These are phyloP conservation scores for Cyclotella sp. DNA, from an alignment of 108 stramenopile species.

Conservation along the genomic window DNA sequence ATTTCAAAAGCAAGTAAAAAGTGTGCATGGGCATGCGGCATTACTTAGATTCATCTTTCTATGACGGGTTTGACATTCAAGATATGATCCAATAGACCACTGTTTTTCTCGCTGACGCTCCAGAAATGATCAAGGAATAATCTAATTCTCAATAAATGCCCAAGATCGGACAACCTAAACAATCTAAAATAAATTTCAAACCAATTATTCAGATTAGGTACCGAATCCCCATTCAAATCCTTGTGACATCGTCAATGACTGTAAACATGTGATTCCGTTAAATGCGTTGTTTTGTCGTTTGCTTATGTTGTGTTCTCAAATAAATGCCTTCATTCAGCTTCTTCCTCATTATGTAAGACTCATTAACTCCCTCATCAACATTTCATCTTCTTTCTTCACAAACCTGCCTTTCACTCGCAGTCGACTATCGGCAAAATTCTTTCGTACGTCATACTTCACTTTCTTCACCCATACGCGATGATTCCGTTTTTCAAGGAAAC, in stretches of 20 bases:
- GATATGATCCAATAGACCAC: not conserved
- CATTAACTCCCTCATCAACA: conserved; percentile 93
- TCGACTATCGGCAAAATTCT: conserved; percentile 98
- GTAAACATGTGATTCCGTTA: not conserved
- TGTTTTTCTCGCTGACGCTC: too few relatives aligned
- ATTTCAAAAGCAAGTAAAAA: not conserved
- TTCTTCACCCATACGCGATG: conserved; percentile 97
- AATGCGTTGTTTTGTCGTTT: conserved; percentile 5
- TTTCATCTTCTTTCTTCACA: conserved; percentile 99
- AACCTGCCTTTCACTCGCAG: conserved; percentile 97
- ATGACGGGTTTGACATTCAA: not conserved
- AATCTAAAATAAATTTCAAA: not conserved
- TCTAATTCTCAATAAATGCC: not conserved
- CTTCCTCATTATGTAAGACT: conserved; percentile 72
- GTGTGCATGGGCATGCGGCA: conserved; percentile 11
- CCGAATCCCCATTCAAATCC: not conserved
- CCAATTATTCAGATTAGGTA: not conserved
- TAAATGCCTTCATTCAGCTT: not conserved
- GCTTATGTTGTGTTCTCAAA: not conserved
- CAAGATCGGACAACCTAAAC: not conserved
- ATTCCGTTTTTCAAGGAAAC: conserved; percentile 93
- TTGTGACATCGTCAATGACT: not conserved
- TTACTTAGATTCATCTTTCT: conserved; percentile 17
- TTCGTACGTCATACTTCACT: conserved; percentile 98
- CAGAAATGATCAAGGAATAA: not conserved